Base-by-base conservation (phyloP, 2,329 filamentous ascomycete species). In the Delphinella strobiligena region DNA sequence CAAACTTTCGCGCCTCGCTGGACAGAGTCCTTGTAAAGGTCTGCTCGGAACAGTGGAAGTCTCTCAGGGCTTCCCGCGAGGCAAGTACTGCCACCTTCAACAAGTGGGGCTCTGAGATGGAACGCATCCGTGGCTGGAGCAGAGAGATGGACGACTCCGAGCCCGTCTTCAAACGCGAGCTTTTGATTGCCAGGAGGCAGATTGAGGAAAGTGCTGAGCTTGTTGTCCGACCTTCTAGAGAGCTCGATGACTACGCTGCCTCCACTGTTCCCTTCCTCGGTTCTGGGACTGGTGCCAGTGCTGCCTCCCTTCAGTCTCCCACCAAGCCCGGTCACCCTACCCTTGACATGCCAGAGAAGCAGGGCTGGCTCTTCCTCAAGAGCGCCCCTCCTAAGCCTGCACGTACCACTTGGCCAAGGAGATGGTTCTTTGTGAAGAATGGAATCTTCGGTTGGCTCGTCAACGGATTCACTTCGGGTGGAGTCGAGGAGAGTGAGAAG, bases 401-500 rank as follows among this genome's bases (percentile, higher is more conserved):
- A 11, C 73, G 89, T 45, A 86, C 87, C n/a, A 74, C 76, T 31
- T 98, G 91, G 91, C 74, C 86, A 18, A 75, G 86, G 44, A 74
- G 89, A 38, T 98, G 91, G 91, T 94, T 91, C 55, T 96, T 94
- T 58, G 81, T 94, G 50, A 88, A 89, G 47, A 81, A 93, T 54
- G 89, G 91, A 30, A 91, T 96, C 42, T 96, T 98, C 60, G 91
- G 91, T 16, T 96, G 87, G 78, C 70, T 98, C 4, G 75, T 91
- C 15, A 87, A 93, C 52, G 83, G 84, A 3, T 68, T 77, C 1
- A 78, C 88, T 43, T 79, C 77, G 33, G 79, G 78, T 33, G 89
- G 87, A 24, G 91, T 98, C 16, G 78, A 96, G 50, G 89, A 96
- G 58, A 93, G 87, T 34, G 91, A 98, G 53, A 87, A 93, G 62